Evolutionary conservation across 2,329 filamentous ascomycete genomes (phyloP).

Genomic region (Aspergillus sp.): DNA sequence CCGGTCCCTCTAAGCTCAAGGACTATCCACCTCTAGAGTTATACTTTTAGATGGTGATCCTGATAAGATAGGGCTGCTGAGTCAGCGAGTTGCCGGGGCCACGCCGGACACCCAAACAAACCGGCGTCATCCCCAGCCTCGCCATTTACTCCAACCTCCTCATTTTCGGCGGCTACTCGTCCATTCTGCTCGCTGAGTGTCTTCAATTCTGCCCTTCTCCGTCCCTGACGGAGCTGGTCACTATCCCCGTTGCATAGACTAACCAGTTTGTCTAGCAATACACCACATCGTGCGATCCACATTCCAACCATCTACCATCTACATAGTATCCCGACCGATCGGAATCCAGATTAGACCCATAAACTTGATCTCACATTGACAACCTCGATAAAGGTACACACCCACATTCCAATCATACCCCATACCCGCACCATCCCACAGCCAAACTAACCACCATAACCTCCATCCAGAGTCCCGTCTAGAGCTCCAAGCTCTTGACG

Average conservation of each 20-base stretch:
- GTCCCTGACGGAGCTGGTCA: background rate
- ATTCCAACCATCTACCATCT: slow-evolving; percentile 7
- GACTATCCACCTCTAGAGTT: too few relatives aligned
- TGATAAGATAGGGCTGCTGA: slow-evolving; percentile 26
- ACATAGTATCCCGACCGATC: slow-evolving; percentile 1
- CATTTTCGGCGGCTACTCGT: slow-evolving; percentile 30
- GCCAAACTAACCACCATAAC: background rate
- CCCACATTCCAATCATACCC: slow-evolving; percentile 16
- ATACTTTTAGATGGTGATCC: background rate
- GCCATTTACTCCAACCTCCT: slow-evolving; percentile 39
- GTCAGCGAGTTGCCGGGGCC: slow-evolving; percentile 32
- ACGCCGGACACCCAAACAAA: slow-evolving; percentile 28
- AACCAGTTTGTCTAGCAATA: background rate
- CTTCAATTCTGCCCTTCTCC: background rate
- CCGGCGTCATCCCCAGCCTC: slow-evolving; percentile 39
- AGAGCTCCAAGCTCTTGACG: slow-evolving; percentile 41
- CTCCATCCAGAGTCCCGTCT: slow-evolving; percentile 31
- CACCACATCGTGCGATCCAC: background rate
- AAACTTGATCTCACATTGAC: background rate
- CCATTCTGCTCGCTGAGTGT: slow-evolving; percentile 6
- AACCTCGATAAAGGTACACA: background rate
- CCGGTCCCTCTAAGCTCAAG: background rate
- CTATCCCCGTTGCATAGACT: background rate
- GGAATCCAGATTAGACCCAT: background rate
- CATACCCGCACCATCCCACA: background rate